Conservation (phyloP, 176 grass and related monocot genomes). For the Zoysia pacifica region DNA sequence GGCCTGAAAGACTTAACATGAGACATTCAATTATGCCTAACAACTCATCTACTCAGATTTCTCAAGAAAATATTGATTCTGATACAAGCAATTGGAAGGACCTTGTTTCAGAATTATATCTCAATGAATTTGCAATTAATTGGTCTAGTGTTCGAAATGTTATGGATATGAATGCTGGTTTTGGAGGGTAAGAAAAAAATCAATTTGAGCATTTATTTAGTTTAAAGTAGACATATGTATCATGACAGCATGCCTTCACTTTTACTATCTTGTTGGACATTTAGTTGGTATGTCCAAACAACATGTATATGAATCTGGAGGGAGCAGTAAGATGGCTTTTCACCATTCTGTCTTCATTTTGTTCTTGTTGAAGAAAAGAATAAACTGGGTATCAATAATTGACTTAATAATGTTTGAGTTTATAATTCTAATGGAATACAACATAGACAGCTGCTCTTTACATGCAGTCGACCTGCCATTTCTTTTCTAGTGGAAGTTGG, state of each 20-base stretch:
- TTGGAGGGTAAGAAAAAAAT: conserved; percentile 72
- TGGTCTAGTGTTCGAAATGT: conserved; percentile 83
- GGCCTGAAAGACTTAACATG: conserved; percentile 80
- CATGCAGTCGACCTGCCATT: neutral
- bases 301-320: neutral
- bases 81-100: conserved; percentile 64
- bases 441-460: neutral
- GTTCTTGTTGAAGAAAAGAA: conserved; percentile 15
- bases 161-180: conserved; percentile 95
- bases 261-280: neutral
- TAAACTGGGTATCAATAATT: conserved; percentile 4
- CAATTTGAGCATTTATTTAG: conserved; percentile 1
- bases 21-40: conserved; percentile 36
- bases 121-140: conserved; percentile 62
- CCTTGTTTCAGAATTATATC: conserved; percentile 72
- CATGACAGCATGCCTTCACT: neutral
- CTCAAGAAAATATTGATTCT: conserved; percentile 56
- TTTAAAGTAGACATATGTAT: neutral
- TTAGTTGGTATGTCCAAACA: neutral
- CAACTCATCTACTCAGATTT: conserved; percentile 34
- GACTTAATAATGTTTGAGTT: conserved; percentile 2
- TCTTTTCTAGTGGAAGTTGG: conserved; percentile 27
- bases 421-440: neutral
- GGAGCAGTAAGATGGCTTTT: neutral
- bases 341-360: neutral